These are phyloP conservation scores for Kazachstania taianensis DNA, from an alignment of 805 yeast species.

Conservation along the genomic window DNA sequence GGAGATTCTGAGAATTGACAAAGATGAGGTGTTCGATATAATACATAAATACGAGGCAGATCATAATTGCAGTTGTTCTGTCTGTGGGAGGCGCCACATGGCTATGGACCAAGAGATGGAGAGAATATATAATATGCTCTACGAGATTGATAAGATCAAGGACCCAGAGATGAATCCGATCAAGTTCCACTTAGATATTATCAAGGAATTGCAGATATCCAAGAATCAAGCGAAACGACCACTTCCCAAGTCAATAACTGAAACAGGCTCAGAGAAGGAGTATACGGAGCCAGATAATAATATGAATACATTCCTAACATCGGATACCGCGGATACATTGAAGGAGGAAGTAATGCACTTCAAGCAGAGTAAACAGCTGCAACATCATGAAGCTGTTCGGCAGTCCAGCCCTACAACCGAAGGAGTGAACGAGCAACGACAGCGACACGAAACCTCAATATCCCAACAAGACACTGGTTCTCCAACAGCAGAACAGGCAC, in stretches of 20 bases:
- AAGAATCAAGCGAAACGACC: slow-evolving; percentile 2
- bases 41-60: slow-evolving; percentile 49
- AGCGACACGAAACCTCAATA: neutral
- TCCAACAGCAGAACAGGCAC: slow-evolving; percentile 8
- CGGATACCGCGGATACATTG: slow-evolving; percentile 18
- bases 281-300: slow-evolving; percentile 11
- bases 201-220: slow-evolving; percentile 26
- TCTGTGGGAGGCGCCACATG: slow-evolving; percentile 64
- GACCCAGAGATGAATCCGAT: slow-evolving; percentile 27
- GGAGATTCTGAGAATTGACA: slow-evolving; percentile 54
- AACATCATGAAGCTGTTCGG: slow-evolving; percentile 3
- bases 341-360: slow-evolving; percentile 28
- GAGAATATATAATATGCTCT: slow-evolving; percentile 58
- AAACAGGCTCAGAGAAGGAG: neutral
- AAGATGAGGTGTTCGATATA: slow-evolving; percentile 54
- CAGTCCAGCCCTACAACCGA: neutral
- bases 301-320: slow-evolving; percentile 17
- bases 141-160: slow-evolving; percentile 37
- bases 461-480: slow-evolving; percentile 2
- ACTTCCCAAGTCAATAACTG: neutral
- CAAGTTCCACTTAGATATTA: slow-evolving; percentile 26
- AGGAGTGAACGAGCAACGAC: neutral
- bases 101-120: slow-evolving; percentile 72
- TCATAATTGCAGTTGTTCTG: slow-evolving; percentile 54
- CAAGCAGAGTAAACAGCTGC: slow-evolving; percentile 23